Base-by-base conservation (phyloP, 73 alveolate genomes). In the Paramecium caudatum region DNA sequence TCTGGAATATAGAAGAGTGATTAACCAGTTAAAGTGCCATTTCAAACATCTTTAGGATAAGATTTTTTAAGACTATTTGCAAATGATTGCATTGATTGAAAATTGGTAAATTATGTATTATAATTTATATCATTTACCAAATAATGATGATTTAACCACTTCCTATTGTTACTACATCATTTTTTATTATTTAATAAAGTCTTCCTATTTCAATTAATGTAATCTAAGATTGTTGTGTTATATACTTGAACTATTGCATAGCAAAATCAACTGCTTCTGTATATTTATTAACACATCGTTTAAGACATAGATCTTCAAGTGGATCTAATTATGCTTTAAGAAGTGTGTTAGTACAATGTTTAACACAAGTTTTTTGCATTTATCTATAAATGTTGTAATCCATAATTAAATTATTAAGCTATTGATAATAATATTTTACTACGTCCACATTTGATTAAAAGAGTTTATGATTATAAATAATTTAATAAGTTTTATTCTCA, bases 401-500 rank as follows among this genome's bases (percentile, higher is more conserved):
- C 50, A 32, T 65, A 33, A 33, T 30, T 65, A 32, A 55, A 55
- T 55, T 55, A 17, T 9, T 55, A 27, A 27, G 80, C 80, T 55
- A 55, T 55, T 55, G 80, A 55, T 55, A 55, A 27, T 27, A 55
- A 27, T 27, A 55, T 27, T n/a, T n/a, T 55, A 55, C 80, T 55
- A 55, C 80, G 80, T 8, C 30, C 80, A 55, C 30, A 27, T 27
- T 50, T 50, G 78, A 50, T 55, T 55, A 55, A n/a, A 55, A 55
- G 80, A 55, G 80, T 55, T 55, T 55, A 55, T 55, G 80, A 55
- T 55, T 55, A 55, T 19, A 19, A 55, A 55, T 55, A 55, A 55
- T 23, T 55, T 55, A 55, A 55, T 55, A 55, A 55, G 80, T 55
- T 55, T 55, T 55, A 55, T 55, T 55, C 80, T 55, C 80, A 55